Evolutionary conservation across 805 yeast species (phyloP).

Genomic region (Starmerella scarabaei): DNA sequence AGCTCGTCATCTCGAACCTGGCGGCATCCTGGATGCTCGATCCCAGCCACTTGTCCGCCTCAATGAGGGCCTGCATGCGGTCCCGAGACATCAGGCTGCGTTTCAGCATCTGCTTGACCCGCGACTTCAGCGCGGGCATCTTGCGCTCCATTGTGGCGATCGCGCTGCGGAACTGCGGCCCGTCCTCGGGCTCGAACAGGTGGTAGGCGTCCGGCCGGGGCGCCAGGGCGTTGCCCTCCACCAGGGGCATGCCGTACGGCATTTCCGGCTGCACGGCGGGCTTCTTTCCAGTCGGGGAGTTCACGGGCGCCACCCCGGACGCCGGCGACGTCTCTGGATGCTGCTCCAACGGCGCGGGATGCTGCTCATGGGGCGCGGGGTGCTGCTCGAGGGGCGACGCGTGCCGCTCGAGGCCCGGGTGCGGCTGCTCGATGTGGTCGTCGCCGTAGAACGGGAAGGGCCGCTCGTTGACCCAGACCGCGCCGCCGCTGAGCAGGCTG

Average conservation of each 20-base stretch:
- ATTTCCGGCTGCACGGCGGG: background rate
- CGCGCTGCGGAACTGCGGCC: conserved; percentile 34
- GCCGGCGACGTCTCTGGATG: background rate
- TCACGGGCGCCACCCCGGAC: background rate
- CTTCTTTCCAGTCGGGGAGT: no score
- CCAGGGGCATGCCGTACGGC: conserved; percentile 14
- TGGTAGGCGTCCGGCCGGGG: conserved; percentile 24
- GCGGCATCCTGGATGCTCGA: conserved; percentile 26
- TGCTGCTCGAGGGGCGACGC: background rate
- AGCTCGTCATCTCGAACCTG: conserved; percentile 24
- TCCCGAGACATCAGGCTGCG: conserved; percentile 26
- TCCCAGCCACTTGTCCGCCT: conserved; percentile 27
- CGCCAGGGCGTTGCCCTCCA: conserved; percentile 6
- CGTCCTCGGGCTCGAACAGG: conserved; percentile 31
- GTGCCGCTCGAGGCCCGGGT: background rate
- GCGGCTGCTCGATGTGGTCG: background rate
- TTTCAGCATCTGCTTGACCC: conserved; percentile 29
- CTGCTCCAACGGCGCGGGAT: background rate
- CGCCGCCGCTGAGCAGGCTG: conserved; percentile 3
- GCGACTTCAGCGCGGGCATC: conserved; percentile 26
- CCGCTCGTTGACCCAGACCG: conserved; percentile 5
- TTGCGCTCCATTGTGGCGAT: conserved; percentile 29
- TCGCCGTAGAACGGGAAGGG: background rate
- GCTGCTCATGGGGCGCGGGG: background rate
- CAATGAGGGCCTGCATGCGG: conserved; percentile 25